Percentiles rank a stretch among this genome's conserved stretches.
Evolutionary conservation across 805 yeast genomes (phyloP).

Genomic region (Sugiyamaella qingdaonensis): DNA sequence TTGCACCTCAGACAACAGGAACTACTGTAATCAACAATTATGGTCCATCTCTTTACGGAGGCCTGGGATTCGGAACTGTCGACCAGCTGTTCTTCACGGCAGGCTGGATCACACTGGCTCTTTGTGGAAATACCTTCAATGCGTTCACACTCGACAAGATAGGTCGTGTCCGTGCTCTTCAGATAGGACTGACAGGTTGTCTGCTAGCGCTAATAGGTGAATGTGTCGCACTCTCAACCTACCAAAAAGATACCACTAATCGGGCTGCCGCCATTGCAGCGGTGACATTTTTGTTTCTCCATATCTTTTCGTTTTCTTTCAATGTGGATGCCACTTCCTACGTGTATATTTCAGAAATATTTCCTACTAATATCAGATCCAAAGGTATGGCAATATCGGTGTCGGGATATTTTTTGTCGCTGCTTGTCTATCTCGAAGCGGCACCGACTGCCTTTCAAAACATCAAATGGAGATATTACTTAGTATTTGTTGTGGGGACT

Average conservation of each 20-base stretch:
- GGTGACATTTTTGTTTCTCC: conserved; percentile 5
- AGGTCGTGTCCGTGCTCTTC: neutral
- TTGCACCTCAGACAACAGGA: conserved; percentile 7
- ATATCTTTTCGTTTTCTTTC: conserved; percentile 1
- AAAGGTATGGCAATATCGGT: conserved; percentile 81
- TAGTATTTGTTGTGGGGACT: conserved; percentile 45
- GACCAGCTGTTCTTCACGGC: conserved; percentile 1
- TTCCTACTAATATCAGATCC: conserved; percentile 47
- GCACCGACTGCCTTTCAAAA: conserved; percentile 91
- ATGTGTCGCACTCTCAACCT: conserved; percentile 1
- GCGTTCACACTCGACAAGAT: conserved; percentile 7
- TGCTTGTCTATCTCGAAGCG: conserved; percentile 81
- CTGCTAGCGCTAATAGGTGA: conserved; percentile 6
- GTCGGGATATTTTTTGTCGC: conserved; percentile 82
- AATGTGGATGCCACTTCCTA: conserved; percentile 8
- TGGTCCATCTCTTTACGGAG: conserved; percentile 2
- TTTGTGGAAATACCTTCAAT: conserved; percentile 4
- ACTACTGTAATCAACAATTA: conserved; percentile 7
- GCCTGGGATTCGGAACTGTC: conserved; percentile 3
- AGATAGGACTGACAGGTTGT: conserved; percentile 6
- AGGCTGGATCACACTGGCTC: conserved; percentile 5
- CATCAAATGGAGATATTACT: conserved; percentile 55
- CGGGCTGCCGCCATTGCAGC: conserved; percentile 5
- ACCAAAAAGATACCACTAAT: conserved; percentile 1
- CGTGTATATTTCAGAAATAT: conserved; percentile 3